Base-by-base conservation (phyloP, 345 rosid species). In the Reutealis trisperma region DNA sequence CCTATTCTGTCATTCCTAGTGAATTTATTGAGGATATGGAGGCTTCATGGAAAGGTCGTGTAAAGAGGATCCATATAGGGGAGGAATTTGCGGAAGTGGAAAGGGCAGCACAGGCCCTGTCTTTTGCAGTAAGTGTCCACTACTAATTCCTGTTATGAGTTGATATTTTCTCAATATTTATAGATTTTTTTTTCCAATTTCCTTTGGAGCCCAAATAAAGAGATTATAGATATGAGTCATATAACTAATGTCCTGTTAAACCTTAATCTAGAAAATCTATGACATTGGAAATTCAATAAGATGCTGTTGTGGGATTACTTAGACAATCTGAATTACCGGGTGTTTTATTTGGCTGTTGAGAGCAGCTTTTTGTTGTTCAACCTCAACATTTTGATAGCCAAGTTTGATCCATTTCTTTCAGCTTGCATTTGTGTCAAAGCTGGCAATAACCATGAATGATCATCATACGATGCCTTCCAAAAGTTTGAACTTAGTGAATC, bases 1-100 rank as follows among this genome's bases (percentile, higher is more conserved):
- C 79, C 22, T 79, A 67, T 70, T 79, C 83, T 67, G 79, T 69
- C 67, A 81, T 95, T 77, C 97, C 99, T 0, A 77, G 77, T 80
- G 98, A 93, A 6, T 93, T 95, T 86, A 93, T 95, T 70, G 92
- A 89, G 78, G 98, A 93, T 84, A 88, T 95, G 92, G 98, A 95
- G 75, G 89, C 88, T 74, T 81, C 91, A 41, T 95, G 99, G 98
- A 88, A 88, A 84, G 89, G 96, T 25, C 96, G 94, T 24, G 88
- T 95, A 49, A 95, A 92, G 83, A 90, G 86, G 82, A 81, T 89
- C 63, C 99, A 95, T 77, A 82, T 93, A 68, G 89, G 90, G 74
- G 85, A 90, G 74, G 92, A 91, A 85, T 84, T 84, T 80, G 83
- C 83, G 51, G 89, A 85, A 82, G 96, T 93, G 45, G 91, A 82